These are phyloP conservation scores for Jackrogersella minutella DNA, from an alignment of 495 filamentous ascomycete species.

Conservation along the genomic window DNA sequence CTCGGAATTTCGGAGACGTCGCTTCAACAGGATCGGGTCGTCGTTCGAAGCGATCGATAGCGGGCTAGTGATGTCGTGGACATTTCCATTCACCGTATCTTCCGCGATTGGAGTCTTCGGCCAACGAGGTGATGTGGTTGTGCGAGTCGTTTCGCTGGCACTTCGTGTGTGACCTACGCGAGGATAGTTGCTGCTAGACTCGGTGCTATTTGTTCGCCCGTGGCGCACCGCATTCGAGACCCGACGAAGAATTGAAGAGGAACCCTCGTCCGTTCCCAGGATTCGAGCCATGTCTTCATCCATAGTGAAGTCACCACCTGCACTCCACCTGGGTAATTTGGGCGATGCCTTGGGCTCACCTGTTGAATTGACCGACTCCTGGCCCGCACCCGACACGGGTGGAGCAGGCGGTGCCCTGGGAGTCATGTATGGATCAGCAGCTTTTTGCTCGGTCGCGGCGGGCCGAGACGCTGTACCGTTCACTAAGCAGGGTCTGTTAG, in stretches of 20 bases:
- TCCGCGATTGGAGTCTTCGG: slow-evolving; percentile 78
- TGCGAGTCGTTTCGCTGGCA: slow-evolving; percentile 65
- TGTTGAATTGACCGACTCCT: slow-evolving; percentile 63
- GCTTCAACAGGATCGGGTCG: slow-evolving; percentile 75
- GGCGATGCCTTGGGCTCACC: slow-evolving; percentile 69
- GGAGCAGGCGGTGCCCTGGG: slow-evolving; percentile 68
- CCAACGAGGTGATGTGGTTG: slow-evolving; percentile 66
- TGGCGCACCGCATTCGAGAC: slow-evolving; percentile 94
- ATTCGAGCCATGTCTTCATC: slow-evolving; percentile 92
- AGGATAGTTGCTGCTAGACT: slow-evolving; percentile 55
- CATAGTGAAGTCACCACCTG: slow-evolving; percentile 81
- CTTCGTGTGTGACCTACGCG: slow-evolving; percentile 59
- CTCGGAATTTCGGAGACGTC: slow-evolving; percentile 80
- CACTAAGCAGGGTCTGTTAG: slow-evolving; percentile 37
- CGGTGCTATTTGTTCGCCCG: slow-evolving; percentile 81
- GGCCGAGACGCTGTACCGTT: slow-evolving; percentile 50
- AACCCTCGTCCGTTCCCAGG: slow-evolving; percentile 71
- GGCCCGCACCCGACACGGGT: slow-evolving; percentile 59
- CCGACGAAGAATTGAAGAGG: slow-evolving; percentile 79
- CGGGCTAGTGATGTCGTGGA: slow-evolving; percentile 77
- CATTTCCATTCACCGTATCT: slow-evolving; percentile 59
- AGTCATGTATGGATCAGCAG: slow-evolving; percentile 67
- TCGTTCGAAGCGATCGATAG: slow-evolving; percentile 69
- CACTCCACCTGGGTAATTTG: slow-evolving; percentile 75
- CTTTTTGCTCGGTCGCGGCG: slow-evolving; percentile 51